Evolutionary conservation across 2,329 filamentous ascomycete species (phyloP), one percentile per base, ranked within the genome.

Genomic region (Penicillium sp.): DNA sequence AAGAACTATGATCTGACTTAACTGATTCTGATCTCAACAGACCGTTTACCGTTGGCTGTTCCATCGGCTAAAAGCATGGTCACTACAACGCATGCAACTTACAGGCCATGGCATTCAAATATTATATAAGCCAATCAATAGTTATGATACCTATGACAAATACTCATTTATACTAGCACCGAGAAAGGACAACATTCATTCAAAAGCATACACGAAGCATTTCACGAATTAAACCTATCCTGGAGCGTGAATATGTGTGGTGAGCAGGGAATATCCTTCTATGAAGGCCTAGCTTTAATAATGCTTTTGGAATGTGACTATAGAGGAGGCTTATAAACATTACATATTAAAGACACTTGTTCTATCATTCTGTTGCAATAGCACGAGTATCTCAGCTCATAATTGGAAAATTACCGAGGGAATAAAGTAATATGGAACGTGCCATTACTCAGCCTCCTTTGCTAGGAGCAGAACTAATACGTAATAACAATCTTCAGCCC

Each of bases 21-120:
- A 22, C 19, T 29, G 14, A 26, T 49, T 57, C 33, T 33, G 45
- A 57, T 55, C 27, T 42, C 14, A 49, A 16, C 43, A 58, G 22
- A 27, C 52, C 33, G 26, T 58, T 55, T 27, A 35, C 21, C 2
- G 43, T 37, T 57, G 35, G 9, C 4, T 27, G 19, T 44, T 54
- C 26, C 31, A 54, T 27, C 46, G 50, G 47, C 42, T 37, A 43
- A 35, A 22, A 29, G 29, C 35, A 55, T 27, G 14, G 10, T 42
- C 3, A 8, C 3, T 19, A 35, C 16, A 10, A 46, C 52, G 52
- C 22, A 54, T 58, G 52, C 22, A 52, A n/a, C 2, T 16, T 13
- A 10, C 37, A 19, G n/a, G 16, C 19, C n/a, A 19, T 39, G n/a
- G 8, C n/a, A 39, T 39, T 39, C n/a, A 1, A 19, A 39, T 11